These are phyloP conservation scores for Botrytis cinerea DNA, from an alignment of 2,329 filamentous ascomycete genomes.

Conservation along the genomic window DNA sequence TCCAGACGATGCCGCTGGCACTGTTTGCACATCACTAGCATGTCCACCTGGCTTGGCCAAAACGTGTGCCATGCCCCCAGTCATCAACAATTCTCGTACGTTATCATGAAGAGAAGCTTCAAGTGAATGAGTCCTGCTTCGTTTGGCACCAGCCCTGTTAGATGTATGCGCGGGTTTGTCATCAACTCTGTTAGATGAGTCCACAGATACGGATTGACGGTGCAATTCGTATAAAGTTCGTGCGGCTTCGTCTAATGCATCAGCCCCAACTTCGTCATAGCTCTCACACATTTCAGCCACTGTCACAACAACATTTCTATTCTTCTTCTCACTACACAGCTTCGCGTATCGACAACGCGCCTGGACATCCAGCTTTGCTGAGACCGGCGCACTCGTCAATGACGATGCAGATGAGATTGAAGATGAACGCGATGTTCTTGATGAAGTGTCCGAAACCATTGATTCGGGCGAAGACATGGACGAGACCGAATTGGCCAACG, in stretches of 20 bases:
- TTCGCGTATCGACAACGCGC: slow-evolving; percentile 65
- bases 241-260: slow-evolving; percentile 52
- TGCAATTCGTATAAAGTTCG: slow-evolving; percentile 62
- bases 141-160: slow-evolving; percentile 52
- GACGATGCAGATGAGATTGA: slow-evolving; percentile 65
- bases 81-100: slow-evolving; percentile 57
- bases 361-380: slow-evolving; percentile 58
- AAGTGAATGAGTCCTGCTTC: slow-evolving; percentile 59
- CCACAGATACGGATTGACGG: slow-evolving; percentile 49
- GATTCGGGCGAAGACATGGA: slow-evolving; percentile 66
- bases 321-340: slow-evolving; percentile 57
- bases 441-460: slow-evolving; percentile 62
- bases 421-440: slow-evolving; percentile 61
- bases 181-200: slow-evolving; percentile 44
- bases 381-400: slow-evolving; percentile 58
- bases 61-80: slow-evolving; percentile 44
- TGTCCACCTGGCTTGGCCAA: slow-evolving; percentile 43
- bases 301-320: slow-evolving; percentile 55
- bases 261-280: slow-evolving; percentile 51
- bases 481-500: slow-evolving; percentile 63
- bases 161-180: slow-evolving; percentile 51
- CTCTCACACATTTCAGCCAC: slow-evolving; percentile 60
- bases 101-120: slow-evolving; percentile 66
- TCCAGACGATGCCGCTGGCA: slow-evolving; percentile 47
- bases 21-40: slow-evolving; percentile 46